These are phyloP conservation scores for Carex arenaria DNA, from an alignment of 202 grass and related monocot genomes.

Conservation along the genomic window DNA sequence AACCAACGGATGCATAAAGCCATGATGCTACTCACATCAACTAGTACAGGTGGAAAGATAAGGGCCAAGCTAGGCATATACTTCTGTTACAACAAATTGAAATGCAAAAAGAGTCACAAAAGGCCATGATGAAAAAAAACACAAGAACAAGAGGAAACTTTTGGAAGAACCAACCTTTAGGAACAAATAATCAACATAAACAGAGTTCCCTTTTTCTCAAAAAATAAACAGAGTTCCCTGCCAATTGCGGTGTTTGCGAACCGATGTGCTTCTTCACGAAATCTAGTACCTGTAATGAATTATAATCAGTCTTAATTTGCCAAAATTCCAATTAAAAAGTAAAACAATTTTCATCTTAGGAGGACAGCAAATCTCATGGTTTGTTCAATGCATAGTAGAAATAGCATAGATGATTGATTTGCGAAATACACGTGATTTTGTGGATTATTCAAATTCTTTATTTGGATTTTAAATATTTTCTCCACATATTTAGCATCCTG, in stretches of 20 bases:
- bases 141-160: not conserved
- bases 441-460: not conserved
- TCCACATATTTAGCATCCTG: not conserved
- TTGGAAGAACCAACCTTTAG: slow-evolving; percentile 58
- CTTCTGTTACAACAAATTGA: slow-evolving; percentile 51
- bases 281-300: slow-evolving; percentile 56
- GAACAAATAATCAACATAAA: slow-evolving; percentile 80
- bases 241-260: slow-evolving; percentile 51
- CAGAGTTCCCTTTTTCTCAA: not conserved
- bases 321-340: not conserved
- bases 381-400: not conserved
- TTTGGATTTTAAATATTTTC: not conserved
- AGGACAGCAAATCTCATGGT: not conserved
- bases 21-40: slow-evolving; percentile 91
- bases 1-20: slow-evolving; percentile 87
- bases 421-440: not conserved
- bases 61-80: slow-evolving; percentile 81
- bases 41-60: slow-evolving; percentile 71
- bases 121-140: not conserved
- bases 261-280: slow-evolving; percentile 69
- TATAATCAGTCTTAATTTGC: not conserved
- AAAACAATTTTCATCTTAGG: not conserved
- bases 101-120: not conserved
- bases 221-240: slow-evolving; percentile 46
- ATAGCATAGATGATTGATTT: not conserved